phyloP scores from a whole-genome alignment of 2,329 filamentous ascomycete genomes.

The Didymella segeticola region DNA sequence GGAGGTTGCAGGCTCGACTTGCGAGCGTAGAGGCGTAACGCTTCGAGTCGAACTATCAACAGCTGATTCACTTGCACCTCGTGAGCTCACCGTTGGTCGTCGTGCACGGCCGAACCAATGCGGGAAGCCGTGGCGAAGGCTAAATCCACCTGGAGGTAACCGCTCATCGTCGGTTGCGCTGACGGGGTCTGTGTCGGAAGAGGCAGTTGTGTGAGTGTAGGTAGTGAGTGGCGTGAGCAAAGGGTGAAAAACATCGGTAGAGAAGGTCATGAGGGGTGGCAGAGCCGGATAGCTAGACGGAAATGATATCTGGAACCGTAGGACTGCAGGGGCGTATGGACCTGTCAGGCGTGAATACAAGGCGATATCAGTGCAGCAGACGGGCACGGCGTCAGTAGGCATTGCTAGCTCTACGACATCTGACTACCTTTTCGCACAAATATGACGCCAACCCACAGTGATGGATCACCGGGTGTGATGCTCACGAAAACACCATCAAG shows the following conservation, averaged over 20 bases:
- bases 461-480: slow-evolving; percentile 79
- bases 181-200: slow-evolving; percentile 75
- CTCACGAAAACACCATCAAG: slow-evolving; percentile 88
- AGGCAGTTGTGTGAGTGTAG: slow-evolving; percentile 85
- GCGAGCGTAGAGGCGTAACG: slow-evolving; percentile 26
- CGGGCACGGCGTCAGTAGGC: slow-evolving; percentile 15
- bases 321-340: slow-evolving; percentile 84
- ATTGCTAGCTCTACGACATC: slow-evolving; percentile 23
- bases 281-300: slow-evolving; percentile 78
- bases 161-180: slow-evolving; percentile 84
- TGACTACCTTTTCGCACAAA: slow-evolving; percentile 83
- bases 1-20: slow-evolving; percentile 13
- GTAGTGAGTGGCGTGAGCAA: slow-evolving; percentile 92
- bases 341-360: slow-evolving; percentile 61
- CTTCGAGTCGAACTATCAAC: slow-evolving; percentile 27
- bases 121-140: slow-evolving; percentile 87
- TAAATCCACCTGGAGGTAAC: slow-evolving; percentile 88
- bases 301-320: slow-evolving; percentile 91
- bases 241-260: slow-evolving; percentile 93
- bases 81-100: slow-evolving; percentile 39
- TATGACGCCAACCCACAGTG: slow-evolving; percentile 87
- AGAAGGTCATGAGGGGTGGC: slow-evolving; percentile 86
- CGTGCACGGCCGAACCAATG: slow-evolving; percentile 73
- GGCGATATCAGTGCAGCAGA: slow-evolving; percentile 6
- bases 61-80: slow-evolving; percentile 42